Percentiles rank a stretch among this genome's conserved stretches.
Evolutionary conservation across 2,329 filamentous ascomycete genomes (phyloP).

Genomic region (Fusarium beomiforme): DNA sequence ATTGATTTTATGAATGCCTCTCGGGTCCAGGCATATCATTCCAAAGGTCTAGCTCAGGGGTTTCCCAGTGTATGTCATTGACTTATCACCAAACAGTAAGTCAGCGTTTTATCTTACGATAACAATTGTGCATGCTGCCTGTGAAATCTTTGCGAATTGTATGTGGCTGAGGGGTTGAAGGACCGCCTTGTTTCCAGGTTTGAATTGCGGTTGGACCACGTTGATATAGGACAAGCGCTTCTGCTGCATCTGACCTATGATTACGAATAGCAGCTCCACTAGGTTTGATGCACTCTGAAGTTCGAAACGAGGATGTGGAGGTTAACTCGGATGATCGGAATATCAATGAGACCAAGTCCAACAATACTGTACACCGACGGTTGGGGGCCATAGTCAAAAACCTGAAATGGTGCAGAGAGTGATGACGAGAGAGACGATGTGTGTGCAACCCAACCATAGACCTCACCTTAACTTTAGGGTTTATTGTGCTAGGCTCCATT

Average conservation of each 20-base stretch:
- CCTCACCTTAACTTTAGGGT: neutral
- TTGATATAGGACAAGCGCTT: slow-evolving; percentile 35
- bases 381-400: slow-evolving; percentile 14
- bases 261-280: slow-evolving; percentile 19
- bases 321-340: slow-evolving; percentile 1
- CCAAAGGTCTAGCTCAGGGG: neutral
- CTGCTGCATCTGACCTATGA: slow-evolving; percentile 7
- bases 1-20: neutral
- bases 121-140: neutral
- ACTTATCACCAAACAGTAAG: neutral
- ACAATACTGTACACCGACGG: slow-evolving; percentile 1
- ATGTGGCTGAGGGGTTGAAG: slow-evolving; percentile 14
- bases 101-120: neutral
- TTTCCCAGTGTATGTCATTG: neutral
- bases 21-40: neutral
- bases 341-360: slow-evolving; percentile 4
- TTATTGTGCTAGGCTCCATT: neutral
- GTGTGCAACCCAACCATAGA: neutral
- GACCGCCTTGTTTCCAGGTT: slow-evolving; percentile 21
- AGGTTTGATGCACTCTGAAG: slow-evolving; percentile 1
- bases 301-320: slow-evolving; percentile 21
- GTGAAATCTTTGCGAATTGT: neutral
- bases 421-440: slow-evolving; percentile 26
- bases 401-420: slow-evolving; percentile 13
- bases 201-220: slow-evolving; percentile 38